Base-by-base conservation (phyloP, 164 flowering plant species). In the Dillenia suffruticosa region DNA sequence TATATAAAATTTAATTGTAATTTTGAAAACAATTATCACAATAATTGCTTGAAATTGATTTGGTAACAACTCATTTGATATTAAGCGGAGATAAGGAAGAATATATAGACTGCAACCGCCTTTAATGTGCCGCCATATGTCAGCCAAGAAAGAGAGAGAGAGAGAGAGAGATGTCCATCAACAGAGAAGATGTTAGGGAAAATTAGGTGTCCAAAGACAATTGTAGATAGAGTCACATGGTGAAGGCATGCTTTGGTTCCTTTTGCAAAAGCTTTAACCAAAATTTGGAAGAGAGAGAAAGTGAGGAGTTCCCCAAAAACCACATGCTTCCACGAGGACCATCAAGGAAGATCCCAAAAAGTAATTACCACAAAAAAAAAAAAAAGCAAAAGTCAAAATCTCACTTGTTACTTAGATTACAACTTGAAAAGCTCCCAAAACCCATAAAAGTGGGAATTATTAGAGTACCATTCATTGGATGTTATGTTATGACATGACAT, bases 251-350 rank as follows among this genome's bases (percentile, higher is more conserved):
- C 79, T 63, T 78, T 69, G 76, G 64, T 74, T 76, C 73, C 73
- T 72, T 77, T 63, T 68, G 57, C 65, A 69, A 76, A 74, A 59
- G 64, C 53, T 57, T 15, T 4, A 15, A 45, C 46, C 24, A 16
- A 65, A 68, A 64, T 57, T 13, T 53, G 40, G 56, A 49, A 55
- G 50, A 44, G 50, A 54, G n/a, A 70, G 58, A 63, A 43, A 64
- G 13, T 12, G 1, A 56, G 50, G 53, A n/a, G 56, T 63, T 56
- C 54, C 62, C 67, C 54, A 24, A 17, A 10, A 70, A 61, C 68
- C 82, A 76, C 82, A 81, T 81, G 85, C 81, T 68, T 77, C 69
- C 3, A 50, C 70, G 70, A 84, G 83, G 82, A 81, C 88, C 76
- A 72, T 72, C 65, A 72, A 64, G 13, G 57, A 51, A 54, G 43